These are phyloP conservation scores for Kwoniella botswanensis DNA, from an alignment of 768 basidiomycete genomes.

Conservation along the genomic window DNA sequence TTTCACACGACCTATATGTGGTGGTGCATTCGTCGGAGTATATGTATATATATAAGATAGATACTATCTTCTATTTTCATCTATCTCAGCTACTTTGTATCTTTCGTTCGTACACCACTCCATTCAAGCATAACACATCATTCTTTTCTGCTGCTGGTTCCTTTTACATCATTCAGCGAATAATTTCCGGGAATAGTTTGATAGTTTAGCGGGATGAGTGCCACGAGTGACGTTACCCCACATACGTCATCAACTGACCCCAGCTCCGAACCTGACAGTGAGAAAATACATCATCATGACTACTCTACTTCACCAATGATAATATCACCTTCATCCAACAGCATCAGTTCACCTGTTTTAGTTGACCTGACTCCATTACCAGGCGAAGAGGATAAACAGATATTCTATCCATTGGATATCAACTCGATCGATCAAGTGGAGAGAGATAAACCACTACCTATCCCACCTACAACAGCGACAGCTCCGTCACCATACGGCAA, in stretches of 20 bases:
- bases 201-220: background rate
- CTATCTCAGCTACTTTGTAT: too few relatives aligned
- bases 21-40: background rate
- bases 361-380: conserved; percentile 25
- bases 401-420: conserved; percentile 22
- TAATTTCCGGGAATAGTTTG: background rate
- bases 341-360: conserved; percentile 2
- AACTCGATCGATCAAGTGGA: conserved; percentile 1
- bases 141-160: too few relatives aligned
- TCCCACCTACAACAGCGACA: background rate
- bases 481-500: background rate
- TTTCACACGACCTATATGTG: background rate
- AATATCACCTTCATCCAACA: background rate
- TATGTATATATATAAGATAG: background rate
- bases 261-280: background rate
- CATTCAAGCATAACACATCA: background rate
- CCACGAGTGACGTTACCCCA: conserved; percentile 10
- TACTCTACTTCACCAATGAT: background rate
- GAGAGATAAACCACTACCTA: conserved; percentile 17
- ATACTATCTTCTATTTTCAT: too few relatives aligned
- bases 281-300: conserved; percentile 6
- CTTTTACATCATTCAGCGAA: background rate
- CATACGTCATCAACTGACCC: conserved; percentile 22
- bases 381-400: conserved; percentile 25
- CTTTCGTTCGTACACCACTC: too few relatives aligned